These are phyloP conservation scores for Daldinia vernicosa DNA, from an alignment of 495 filamentous ascomycete genomes.

Conservation along the genomic window DNA sequence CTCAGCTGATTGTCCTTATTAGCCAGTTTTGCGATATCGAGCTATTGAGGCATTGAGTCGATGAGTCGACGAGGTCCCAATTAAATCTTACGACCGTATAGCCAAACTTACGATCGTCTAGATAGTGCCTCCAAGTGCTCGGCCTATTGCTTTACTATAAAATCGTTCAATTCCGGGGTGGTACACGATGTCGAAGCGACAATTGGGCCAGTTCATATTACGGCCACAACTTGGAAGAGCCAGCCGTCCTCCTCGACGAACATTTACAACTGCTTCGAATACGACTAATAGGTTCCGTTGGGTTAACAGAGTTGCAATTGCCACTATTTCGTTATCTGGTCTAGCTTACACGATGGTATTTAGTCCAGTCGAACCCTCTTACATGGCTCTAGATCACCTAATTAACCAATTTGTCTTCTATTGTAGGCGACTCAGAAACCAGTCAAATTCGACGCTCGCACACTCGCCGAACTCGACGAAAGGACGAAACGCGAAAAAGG, in stretches of 20 bases:
- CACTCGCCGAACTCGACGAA: conserved; percentile 78
- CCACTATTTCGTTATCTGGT: conserved; percentile 34
- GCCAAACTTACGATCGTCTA: conserved; percentile 32
- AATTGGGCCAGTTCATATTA: conserved; percentile 33
- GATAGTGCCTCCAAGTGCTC: neutral
- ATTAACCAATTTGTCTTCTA: conserved; percentile 27
- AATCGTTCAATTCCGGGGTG: neutral
- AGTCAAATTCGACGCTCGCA: conserved; percentile 51
- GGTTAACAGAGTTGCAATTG: conserved; percentile 35
- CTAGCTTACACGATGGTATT: conserved; percentile 44
- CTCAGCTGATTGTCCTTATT: neutral
- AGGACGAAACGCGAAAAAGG: conserved; percentile 71
- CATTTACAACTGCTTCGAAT: conserved; percentile 32
- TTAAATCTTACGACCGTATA: conserved; percentile 40
- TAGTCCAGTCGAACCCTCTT: neutral
- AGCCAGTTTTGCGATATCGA: conserved; percentile 7
- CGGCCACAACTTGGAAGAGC: conserved; percentile 37
- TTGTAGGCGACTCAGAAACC: conserved; percentile 52
- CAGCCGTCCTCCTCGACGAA: conserved; percentile 32
- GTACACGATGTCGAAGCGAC: conserved; percentile 41
- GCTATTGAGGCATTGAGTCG: conserved; percentile 15
- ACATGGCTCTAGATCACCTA: conserved; percentile 7
- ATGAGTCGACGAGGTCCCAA: conserved; percentile 33
- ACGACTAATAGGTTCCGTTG: conserved; percentile 33
- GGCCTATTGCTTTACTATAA: conserved; percentile 23